Evolutionary conservation across 2,329 filamentous ascomycete genomes (phyloP).

Genomic region (Leptoxyphium fumago): DNA sequence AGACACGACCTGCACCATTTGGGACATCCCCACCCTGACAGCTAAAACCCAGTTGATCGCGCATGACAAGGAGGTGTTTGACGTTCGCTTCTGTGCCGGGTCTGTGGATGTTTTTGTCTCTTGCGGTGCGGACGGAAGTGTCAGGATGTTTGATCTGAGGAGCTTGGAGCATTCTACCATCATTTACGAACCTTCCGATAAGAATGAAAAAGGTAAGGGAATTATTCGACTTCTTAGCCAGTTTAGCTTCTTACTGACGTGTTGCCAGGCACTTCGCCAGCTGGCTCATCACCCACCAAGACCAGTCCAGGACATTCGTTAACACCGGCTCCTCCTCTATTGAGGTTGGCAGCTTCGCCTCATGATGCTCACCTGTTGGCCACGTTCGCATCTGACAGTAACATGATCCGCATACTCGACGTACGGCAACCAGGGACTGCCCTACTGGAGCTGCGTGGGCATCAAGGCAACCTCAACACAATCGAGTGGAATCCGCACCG

Average conservation of each 20-base stretch:
- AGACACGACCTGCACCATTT: conserved; percentile 97
- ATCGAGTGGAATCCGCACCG: conserved; percentile 90
- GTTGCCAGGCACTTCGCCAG: conserved; percentile 27
- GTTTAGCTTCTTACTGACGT: background rate
- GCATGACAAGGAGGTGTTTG: conserved; percentile 97
- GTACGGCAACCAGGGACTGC: conserved; percentile 93
- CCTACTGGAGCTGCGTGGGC: conserved; percentile 80
- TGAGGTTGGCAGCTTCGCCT: conserved; percentile 76
- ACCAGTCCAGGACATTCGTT: conserved; percentile 52
- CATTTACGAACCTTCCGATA: conserved; percentile 93
- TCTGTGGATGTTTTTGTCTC: conserved; percentile 98
- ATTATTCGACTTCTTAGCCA: background rate
- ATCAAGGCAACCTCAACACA: conserved; percentile 72
- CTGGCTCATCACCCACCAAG: conserved; percentile 55
- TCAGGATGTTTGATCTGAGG: conserved; percentile 94
- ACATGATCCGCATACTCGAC: conserved; percentile 83
- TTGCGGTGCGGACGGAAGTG: conserved; percentile 92
- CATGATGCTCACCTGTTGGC: conserved; percentile 90
- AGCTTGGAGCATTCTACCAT: conserved; percentile 97
- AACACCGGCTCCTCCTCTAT: conserved; percentile 46
- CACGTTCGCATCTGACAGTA: conserved; percentile 92
- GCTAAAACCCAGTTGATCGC: conserved; percentile 97
- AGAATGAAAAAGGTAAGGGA: conserved; percentile 41
- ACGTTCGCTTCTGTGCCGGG: conserved; percentile 94
- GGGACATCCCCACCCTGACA: conserved; percentile 95